phyloP scores from a whole-genome alignment of 176 grass and related monocot species.

The Triticum dicoccoides region DNA sequence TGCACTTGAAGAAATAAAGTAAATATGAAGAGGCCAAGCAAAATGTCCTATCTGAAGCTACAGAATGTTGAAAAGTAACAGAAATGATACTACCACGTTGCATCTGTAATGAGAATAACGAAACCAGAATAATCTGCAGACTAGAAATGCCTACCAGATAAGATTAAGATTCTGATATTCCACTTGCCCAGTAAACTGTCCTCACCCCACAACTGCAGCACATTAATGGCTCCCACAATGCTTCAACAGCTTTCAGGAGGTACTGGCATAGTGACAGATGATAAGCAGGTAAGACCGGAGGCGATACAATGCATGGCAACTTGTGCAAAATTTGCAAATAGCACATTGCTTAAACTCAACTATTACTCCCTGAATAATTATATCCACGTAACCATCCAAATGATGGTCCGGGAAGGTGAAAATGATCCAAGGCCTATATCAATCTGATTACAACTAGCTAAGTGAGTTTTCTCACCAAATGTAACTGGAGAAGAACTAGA shows the following conservation, averaged over 20 bases:
- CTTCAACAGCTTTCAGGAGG: not conserved
- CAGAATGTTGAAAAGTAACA: not conserved
- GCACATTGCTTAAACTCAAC: not conserved
- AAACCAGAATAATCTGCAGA: not conserved
- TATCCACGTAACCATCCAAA: not conserved
- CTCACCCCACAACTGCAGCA: not conserved
- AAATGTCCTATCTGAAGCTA: not conserved
- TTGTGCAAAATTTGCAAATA: not conserved
- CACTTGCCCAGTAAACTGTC: not conserved
- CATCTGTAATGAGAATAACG: not conserved
- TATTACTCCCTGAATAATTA: not conserved
- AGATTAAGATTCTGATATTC: not conserved
- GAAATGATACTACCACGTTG: not conserved
- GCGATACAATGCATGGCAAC: not conserved
- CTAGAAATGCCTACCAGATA: not conserved
- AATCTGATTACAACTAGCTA: not conserved
- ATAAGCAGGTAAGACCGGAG: not conserved
- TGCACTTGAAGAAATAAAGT: not conserved
- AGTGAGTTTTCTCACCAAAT: slow-evolving; percentile 16
- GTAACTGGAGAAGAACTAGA: not conserved
- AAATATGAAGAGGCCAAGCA: not conserved
- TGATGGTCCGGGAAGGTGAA: not conserved
- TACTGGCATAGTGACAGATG: not conserved
- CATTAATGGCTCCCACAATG: not conserved
- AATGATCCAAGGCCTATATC: slow-evolving; percentile 26